Conservation (phyloP, 2,329 filamentous ascomycete species). For the Aspergillus versicolor region DNA sequence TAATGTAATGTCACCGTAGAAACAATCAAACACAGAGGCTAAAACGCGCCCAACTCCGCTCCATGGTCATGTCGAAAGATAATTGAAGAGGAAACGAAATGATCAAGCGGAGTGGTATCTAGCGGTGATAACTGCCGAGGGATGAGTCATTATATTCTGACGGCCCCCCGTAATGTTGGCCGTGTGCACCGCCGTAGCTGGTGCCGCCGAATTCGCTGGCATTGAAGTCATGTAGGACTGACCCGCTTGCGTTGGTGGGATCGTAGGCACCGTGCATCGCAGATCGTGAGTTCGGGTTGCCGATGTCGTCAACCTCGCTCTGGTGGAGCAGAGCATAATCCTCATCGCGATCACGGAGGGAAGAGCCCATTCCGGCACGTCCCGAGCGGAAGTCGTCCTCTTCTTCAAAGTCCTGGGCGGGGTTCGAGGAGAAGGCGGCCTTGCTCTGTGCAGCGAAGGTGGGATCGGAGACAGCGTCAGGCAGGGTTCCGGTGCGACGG, state of each 20-base stretch:
- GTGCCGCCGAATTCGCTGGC: conserved; percentile 34
- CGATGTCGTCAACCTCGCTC: conserved; percentile 45
- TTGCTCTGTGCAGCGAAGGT: conserved; percentile 52
- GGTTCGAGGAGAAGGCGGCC: conserved; percentile 49
- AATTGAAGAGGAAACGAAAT: conserved; percentile 15
- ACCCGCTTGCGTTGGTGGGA: conserved; percentile 34
- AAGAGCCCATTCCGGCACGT: conserved; percentile 40
- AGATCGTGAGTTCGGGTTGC: conserved; percentile 33
- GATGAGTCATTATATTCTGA: conserved; percentile 23
- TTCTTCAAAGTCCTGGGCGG: conserved; percentile 46
- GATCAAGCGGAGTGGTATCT: conserved; percentile 10
- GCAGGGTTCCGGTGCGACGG: conserved; percentile 57
- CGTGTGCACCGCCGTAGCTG: conserved; percentile 42
- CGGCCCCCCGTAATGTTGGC: conserved; percentile 30
- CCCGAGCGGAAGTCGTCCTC: conserved; percentile 47
- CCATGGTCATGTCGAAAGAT: conserved; percentile 28
- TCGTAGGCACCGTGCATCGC: conserved; percentile 42
- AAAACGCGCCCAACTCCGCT: conserved; percentile 35
- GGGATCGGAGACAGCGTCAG: conserved; percentile 43
- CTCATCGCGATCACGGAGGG: conserved; percentile 45
- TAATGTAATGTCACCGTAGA: conserved; percentile 1
- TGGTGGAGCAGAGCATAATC: conserved; percentile 55
- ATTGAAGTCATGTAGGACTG: conserved; percentile 42
- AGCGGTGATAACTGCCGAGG: conserved; percentile 26
- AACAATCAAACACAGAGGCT: conserved; percentile 21